Evolutionary conservation across 2,329 filamentous ascomycete genomes (phyloP).

Genomic region (Diplodia sapinea): DNA sequence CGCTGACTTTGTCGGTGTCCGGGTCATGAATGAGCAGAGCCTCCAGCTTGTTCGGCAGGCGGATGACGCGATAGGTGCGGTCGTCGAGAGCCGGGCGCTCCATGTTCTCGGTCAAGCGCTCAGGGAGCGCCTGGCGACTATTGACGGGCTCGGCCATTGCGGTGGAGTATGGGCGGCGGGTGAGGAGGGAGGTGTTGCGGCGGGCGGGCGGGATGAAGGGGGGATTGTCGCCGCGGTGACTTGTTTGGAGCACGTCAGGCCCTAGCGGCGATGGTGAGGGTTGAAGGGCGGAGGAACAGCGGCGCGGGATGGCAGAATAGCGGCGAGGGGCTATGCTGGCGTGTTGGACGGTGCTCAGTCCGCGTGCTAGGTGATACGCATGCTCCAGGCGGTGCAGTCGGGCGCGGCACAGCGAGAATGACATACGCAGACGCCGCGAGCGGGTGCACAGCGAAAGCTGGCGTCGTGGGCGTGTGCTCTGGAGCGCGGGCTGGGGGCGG

Average conservation of each 20-base stretch:
- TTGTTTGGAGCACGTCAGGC: conserved; percentile 19
- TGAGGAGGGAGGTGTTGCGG: neutral
- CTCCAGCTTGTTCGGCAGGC: conserved; percentile 84
- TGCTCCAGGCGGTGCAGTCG: conserved; percentile 16
- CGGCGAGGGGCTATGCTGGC: conserved; percentile 9
- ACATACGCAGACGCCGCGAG: conserved; percentile 22
- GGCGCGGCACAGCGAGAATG: conserved; percentile 1
- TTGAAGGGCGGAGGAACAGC: conserved; percentile 10
- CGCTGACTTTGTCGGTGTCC: conserved; percentile 95
- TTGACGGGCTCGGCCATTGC: conserved; percentile 35
- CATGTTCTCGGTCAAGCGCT: conserved; percentile 66
- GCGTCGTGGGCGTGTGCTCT: conserved; percentile 10
- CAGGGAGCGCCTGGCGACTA: conserved; percentile 30
- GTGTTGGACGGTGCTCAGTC: conserved; percentile 4
- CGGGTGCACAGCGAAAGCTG: conserved; percentile 3
- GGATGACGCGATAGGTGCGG: conserved; percentile 84
- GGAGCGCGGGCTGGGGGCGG: neutral
- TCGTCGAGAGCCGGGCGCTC: conserved; percentile 87
- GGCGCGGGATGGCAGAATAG: neutral
- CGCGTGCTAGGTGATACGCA: conserved; percentile 22
- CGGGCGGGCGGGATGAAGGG: neutral
- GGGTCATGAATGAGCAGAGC: conserved; percentile 91
- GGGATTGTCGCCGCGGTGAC: neutral
- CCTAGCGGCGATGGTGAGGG: conserved; percentile 11
- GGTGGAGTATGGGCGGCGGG: conserved; percentile 25